phyloP scores from a whole-genome alignment of 768 basidiomycete genomes.

The Chalciporus piperatus region DNA sequence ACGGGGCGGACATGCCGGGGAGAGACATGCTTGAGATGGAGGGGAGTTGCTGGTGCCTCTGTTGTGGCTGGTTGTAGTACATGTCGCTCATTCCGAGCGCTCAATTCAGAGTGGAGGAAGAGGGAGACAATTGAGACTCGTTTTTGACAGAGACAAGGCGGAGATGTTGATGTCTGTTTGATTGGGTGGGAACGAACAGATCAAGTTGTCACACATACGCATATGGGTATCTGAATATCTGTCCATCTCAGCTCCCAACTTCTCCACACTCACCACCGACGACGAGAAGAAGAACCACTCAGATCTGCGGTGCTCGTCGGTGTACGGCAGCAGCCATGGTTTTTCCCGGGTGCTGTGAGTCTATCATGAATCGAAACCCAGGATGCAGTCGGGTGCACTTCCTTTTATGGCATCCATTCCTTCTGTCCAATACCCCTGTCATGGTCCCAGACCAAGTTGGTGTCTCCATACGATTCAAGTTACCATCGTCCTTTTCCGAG shows the following conservation, averaged over 20 bases:
- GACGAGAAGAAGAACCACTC: too few species aligned
- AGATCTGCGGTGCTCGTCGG: too few species aligned
- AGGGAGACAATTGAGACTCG: background rate
- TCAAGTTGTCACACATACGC: background rate
- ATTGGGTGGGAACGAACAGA: constrained; percentile 12
- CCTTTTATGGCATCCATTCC: background rate
- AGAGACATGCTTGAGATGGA: constrained; percentile 22
- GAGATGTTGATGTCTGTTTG: constrained; percentile 20
- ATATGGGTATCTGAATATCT: background rate
- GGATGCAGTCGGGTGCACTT: too few species aligned
- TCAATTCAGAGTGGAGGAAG: background rate
- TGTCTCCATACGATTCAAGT: too few species aligned
- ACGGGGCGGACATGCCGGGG: background rate
- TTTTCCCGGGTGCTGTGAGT: background rate
- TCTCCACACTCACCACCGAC: background rate
- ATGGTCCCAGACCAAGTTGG: too few species aligned
- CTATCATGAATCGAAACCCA: background rate
- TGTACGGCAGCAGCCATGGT: background rate
- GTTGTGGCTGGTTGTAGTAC: constrained; percentile 13
- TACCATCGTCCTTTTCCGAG: too few species aligned
- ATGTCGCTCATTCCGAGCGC: constrained; percentile 1
- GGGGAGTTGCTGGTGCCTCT: constrained; percentile 11
- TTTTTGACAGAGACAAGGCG: background rate
- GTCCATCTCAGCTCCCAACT: background rate
- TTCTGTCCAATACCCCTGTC: background rate